A percentile compares a stretch with the other conserved stretches of the same genome.
Evolutionary conservation across 176 grass and related monocot genomes (phyloP).

Genomic region (Carex pumila): DNA sequence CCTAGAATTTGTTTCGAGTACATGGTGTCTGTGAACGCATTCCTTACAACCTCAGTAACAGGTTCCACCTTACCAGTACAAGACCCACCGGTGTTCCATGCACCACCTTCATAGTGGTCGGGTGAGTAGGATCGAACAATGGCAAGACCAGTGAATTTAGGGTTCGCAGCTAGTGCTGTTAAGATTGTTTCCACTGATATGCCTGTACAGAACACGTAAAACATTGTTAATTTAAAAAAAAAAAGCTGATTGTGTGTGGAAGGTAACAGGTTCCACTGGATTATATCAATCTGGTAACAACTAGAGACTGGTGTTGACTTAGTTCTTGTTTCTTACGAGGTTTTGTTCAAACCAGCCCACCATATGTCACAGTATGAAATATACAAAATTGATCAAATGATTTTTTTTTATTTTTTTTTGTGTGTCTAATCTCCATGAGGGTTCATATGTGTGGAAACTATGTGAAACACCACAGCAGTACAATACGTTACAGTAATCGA

Average conservation of each 20-base stretch:
- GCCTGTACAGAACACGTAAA: neutral
- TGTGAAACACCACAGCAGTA: neutral
- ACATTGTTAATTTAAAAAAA: neutral
- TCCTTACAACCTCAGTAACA: slow-evolving; percentile 41
- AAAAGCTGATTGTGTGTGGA: neutral
- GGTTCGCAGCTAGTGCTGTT: slow-evolving; percentile 49
- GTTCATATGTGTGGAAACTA: neutral
- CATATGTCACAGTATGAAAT: neutral
- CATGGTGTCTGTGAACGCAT: slow-evolving; percentile 68
- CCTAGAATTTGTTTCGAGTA: slow-evolving; percentile 53
- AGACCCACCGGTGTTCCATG: slow-evolving; percentile 90
- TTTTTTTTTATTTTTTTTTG: neutral
- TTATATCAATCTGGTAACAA: neutral
- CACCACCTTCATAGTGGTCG: slow-evolving; percentile 88
- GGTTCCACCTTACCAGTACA: slow-evolving; percentile 82
- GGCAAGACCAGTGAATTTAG: slow-evolving; percentile 69
- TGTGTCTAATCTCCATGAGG: neutral
- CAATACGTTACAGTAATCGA: neutral
- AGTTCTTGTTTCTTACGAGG: neutral
- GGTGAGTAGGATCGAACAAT: slow-evolving; percentile 78
- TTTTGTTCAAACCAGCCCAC: neutral
- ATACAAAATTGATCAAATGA: neutral
- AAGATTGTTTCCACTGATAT: slow-evolving; percentile 71
- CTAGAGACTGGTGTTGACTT: neutral
- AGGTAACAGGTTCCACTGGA: neutral